Conservation (phyloP, 345 rosid genomes). For the Lepidium aucheri region DNA sequence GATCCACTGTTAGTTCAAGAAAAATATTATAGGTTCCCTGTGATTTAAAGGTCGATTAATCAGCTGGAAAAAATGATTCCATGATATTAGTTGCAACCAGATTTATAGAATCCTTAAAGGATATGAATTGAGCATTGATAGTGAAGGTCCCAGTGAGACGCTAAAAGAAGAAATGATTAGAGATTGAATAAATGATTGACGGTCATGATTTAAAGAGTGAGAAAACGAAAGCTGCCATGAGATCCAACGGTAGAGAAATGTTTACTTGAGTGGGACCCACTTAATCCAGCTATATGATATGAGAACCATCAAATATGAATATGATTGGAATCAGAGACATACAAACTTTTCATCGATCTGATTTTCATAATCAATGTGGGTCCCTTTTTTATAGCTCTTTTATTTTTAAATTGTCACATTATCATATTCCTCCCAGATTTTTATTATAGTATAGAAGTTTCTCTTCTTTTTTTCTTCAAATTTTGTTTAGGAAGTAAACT, state of each 20-base stretch:
- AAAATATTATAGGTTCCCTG: too few species aligned
- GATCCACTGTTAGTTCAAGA: too few species aligned
- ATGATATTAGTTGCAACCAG: not conserved
- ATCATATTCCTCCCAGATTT: not conserved
- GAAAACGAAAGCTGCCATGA: not conserved
- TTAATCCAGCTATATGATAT: slow-evolving; percentile 17
- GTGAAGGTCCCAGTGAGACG: slow-evolving; percentile 8
- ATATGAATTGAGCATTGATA: not conserved
- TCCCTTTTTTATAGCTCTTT: not conserved
- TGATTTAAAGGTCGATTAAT: too few species aligned
- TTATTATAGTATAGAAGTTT: not conserved
- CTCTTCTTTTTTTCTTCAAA: not conserved
- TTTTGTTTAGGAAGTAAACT: too few species aligned
- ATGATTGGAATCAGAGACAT: slow-evolving; percentile 61
- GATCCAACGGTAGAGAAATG: slow-evolving; percentile 22
- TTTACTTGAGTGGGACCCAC: slow-evolving; percentile 1
- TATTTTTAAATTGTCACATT: not conserved
- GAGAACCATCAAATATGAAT: slow-evolving; percentile 49
- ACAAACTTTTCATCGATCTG: slow-evolving; percentile 17
- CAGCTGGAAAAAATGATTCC: not conserved
- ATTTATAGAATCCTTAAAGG: slow-evolving; percentile 12
- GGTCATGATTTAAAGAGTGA: not conserved
- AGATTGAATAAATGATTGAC: not conserved
- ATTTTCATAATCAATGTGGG: slow-evolving; percentile 17
- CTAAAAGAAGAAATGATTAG: slow-evolving; percentile 2